These are phyloP conservation scores for Astragalus membranaceus DNA, from an alignment of 306 rosid species.

Conservation along the genomic window DNA sequence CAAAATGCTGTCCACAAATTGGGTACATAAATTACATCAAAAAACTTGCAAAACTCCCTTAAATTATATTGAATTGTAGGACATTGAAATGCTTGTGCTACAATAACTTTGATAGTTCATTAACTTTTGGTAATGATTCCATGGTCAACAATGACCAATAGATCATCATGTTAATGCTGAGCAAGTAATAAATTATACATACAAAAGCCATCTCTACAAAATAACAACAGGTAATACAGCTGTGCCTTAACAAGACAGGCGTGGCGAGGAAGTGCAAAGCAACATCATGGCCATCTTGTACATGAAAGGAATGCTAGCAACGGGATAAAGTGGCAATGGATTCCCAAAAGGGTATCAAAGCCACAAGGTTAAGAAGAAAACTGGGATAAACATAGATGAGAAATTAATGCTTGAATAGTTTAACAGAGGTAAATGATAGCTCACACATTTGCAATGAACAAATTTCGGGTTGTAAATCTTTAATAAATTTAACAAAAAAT, in stretches of 20 bases:
- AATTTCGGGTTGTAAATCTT: conserved; percentile 21
- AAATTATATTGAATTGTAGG: not conserved
- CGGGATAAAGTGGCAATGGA: not conserved
- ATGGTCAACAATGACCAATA: not conserved
- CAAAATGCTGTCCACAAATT: conserved; percentile 66
- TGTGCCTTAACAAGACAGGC: not conserved
- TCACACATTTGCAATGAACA: not conserved
- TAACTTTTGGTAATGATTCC: not conserved
- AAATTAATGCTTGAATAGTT: conserved; percentile 10
- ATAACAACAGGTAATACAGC: not conserved
- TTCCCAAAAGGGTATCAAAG: not conserved
- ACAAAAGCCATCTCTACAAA: not conserved
- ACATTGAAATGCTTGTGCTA: not conserved
- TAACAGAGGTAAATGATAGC: not conserved
- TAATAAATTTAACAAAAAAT: not conserved
- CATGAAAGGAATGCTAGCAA: not conserved
- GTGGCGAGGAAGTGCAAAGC: not conserved
- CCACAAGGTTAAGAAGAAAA: not conserved
- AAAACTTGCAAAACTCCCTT: conserved; percentile 14
- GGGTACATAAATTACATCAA: conserved; percentile 27
- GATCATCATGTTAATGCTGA: conserved; percentile 1
- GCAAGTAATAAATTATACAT: not conserved
- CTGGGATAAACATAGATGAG: not conserved
- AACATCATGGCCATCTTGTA: not conserved
- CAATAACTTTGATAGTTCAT: not conserved